Percentiles rank a stretch among this genome's conserved stretches.
phyloP scores from a whole-genome alignment of 2,329 filamentous ascomycete genomes.

The Botrytis fabae region DNA sequence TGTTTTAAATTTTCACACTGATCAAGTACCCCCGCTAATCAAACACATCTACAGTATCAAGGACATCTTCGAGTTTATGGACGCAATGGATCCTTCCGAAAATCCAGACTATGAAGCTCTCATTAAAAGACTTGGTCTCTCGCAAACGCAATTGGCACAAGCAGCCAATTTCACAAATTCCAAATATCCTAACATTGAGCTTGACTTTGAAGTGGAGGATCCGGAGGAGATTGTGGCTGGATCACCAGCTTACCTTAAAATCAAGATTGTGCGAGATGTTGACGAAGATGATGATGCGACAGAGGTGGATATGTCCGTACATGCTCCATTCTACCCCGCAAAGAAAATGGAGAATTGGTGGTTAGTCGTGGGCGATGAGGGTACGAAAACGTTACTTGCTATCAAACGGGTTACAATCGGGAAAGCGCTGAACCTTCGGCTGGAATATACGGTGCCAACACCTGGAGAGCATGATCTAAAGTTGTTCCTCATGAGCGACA shows the following conservation, averaged over 20 bases:
- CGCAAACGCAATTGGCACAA: slow-evolving; percentile 78
- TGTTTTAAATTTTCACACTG: slow-evolving; percentile 40
- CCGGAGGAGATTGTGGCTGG: slow-evolving; percentile 77
- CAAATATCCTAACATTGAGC: slow-evolving; percentile 92
- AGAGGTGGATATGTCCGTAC: slow-evolving; percentile 78
- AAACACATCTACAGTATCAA: slow-evolving; percentile 61
- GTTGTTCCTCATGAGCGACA: slow-evolving; percentile 94
- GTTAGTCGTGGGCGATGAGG: slow-evolving; percentile 93
- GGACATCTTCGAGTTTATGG: slow-evolving; percentile 97
- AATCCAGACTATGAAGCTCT: slow-evolving; percentile 79
- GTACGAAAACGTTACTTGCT: slow-evolving; percentile 79
- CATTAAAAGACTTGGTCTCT: slow-evolving; percentile 74
- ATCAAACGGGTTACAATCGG: slow-evolving; percentile 94
- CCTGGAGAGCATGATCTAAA: slow-evolving; percentile 85
- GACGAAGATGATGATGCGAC: slow-evolving; percentile 66
- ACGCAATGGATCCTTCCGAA: slow-evolving; percentile 94
- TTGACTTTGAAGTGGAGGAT: slow-evolving; percentile 85
- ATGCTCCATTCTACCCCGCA: slow-evolving; percentile 89
- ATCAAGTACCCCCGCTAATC: slow-evolving; percentile 39
- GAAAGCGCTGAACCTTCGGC: slow-evolving; percentile 70
- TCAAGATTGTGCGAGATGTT: slow-evolving; percentile 82
- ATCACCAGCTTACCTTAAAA: slow-evolving; percentile 76
- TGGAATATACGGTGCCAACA: slow-evolving; percentile 86
- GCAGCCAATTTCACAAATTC: slow-evolving; percentile 95
- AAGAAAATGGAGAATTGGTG: slow-evolving; percentile 99